These are phyloP conservation scores for Syzygium syzygioides DNA, from an alignment of 441 rosid species.

Conservation along the genomic window DNA sequence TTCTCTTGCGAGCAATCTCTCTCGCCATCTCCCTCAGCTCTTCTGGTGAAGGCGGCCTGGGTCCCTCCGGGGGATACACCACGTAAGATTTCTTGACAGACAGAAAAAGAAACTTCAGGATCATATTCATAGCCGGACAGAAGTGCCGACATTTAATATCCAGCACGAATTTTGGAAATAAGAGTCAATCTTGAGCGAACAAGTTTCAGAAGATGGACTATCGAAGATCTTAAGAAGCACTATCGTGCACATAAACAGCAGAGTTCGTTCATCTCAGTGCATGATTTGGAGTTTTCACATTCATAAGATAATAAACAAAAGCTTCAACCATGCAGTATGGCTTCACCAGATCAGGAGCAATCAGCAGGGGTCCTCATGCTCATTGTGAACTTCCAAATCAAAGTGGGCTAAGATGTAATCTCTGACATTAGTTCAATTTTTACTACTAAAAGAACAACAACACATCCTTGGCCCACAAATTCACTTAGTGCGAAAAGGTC, in stretches of 20 bases:
- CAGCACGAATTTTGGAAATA: background rate
- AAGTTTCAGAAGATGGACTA: background rate
- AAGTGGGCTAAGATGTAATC: background rate
- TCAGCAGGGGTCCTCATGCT: background rate
- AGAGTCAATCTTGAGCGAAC: background rate
- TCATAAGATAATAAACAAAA: background rate
- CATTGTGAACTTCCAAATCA: background rate
- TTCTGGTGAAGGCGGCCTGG: conserved; percentile 78
- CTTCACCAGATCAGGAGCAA: background rate
- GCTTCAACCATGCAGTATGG: background rate
- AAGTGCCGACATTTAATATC: background rate
- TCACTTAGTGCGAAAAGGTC: background rate
- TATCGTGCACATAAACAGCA: background rate
- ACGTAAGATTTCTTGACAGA: conserved; percentile 60
- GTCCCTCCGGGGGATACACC: conserved; percentile 64
- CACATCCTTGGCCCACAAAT: background rate
- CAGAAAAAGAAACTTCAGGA: conserved; percentile 1
- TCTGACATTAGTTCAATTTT: background rate
- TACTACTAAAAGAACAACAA: background rate
- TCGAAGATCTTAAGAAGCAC: background rate
- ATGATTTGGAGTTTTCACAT: background rate
- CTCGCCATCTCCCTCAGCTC: conserved; percentile 85
- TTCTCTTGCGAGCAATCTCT: conserved; percentile 64
- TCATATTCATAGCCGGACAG: background rate
- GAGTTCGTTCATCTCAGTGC: background rate